Percentiles rank a stretch among this genome's conserved stretches.
Conservation (phyloP, 148 eudicot species). For the Rhododendron williamsianum region DNA sequence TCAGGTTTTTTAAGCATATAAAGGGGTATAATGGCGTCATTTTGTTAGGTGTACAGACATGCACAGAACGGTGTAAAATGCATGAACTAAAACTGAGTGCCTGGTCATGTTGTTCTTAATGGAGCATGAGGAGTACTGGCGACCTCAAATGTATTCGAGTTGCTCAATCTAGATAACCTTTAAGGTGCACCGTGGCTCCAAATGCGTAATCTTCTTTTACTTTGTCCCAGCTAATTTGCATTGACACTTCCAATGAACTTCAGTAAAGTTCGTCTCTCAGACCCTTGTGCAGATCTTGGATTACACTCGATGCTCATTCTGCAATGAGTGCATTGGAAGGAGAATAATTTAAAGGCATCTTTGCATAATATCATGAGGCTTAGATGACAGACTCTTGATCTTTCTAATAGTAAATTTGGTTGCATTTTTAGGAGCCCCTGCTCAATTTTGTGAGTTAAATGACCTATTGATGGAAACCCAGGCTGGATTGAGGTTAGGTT, state of each 20-base stretch:
- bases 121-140: neutral
- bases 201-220: neutral
- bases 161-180: neutral
- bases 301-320: neutral
- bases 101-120: neutral
- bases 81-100: neutral
- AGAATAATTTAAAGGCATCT: neutral
- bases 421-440: neutral
- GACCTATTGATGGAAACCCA: neutral
- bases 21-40: neutral
- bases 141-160: neutral
- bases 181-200: neutral
- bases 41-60: neutral
- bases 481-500: neutral
- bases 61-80: neutral
- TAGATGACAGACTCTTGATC: neutral
- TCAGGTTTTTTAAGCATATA: neutral
- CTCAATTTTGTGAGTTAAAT: neutral
- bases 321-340: neutral
- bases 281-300: neutral
- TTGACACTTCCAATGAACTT: neutral
- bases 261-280: neutral
- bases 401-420: neutral
- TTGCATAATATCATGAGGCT: neutral
- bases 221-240: neutral